Percentiles rank a stretch among this genome's conserved stretches.
Conservation (phyloP, 306 rosid genomes). For the Castanea mollissima region DNA sequence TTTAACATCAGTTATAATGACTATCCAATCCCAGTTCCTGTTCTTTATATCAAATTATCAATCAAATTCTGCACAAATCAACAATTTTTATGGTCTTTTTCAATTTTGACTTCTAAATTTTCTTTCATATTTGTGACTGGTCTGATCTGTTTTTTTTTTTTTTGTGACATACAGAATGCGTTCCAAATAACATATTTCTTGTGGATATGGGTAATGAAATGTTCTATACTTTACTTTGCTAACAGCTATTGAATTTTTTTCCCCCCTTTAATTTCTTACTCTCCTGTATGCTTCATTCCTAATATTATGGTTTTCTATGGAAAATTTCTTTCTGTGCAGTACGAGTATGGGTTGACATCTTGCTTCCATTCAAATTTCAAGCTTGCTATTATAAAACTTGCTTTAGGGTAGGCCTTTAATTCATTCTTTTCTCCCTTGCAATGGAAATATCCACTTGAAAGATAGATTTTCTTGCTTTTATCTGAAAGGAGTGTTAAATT, state of each 20-base stretch:
- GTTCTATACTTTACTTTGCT: conserved; percentile 10
- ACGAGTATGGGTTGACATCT: conserved; percentile 61
- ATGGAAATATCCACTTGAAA: background rate
- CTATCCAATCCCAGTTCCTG: background rate
- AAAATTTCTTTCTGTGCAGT: conserved; percentile 52
- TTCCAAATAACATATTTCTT: conserved; percentile 79
- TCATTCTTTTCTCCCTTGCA: background rate
- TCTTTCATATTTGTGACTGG: conserved; percentile 10
- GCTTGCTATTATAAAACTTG: conserved; percentile 54
- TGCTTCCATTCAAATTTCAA: conserved; percentile 65
- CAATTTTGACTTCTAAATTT: background rate
- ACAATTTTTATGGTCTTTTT: background rate
- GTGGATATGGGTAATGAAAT: conserved; percentile 75
- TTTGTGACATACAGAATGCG: conserved; percentile 66
- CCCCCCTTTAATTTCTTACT: too few relatives aligned
- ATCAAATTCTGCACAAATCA: background rate
- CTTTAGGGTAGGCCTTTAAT: conserved; percentile 59
- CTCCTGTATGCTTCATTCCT: background rate
- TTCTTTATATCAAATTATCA: background rate
- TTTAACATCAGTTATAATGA: background rate
- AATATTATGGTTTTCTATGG: conserved; percentile 9
- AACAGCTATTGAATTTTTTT: background rate
- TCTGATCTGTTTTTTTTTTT: conserved; percentile 2
- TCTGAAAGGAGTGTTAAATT: background rate
- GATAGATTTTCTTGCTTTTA: background rate